Evolutionary conservation across 2,329 filamentous ascomycete species (phyloP), one percentile per base, ranked within the genome.

Genomic region (Talaromyces sp.): DNA sequence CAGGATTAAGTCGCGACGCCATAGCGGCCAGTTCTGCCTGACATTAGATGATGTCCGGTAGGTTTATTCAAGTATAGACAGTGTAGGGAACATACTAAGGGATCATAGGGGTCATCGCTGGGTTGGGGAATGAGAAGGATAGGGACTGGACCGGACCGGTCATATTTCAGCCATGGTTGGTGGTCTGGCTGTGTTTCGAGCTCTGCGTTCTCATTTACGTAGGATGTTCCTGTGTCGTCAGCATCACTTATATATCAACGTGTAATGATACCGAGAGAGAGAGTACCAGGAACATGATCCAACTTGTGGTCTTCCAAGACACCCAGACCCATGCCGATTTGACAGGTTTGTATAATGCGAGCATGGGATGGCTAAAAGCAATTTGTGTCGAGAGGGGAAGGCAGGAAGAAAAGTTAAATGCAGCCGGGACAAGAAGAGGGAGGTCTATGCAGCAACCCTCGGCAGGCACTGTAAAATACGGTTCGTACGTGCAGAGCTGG

Each of bases 91-190:
- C 73, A 63, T 83, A 89, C 86, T 70, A 97, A 82, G 35, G 92
- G 93, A 77, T 97, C 93, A 75, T 96, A 94, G 3, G 91, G 92
- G 75, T 96, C 92, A 76, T 96, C 90, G 68, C 89, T 93, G 2
- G 94, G 94, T 73, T 97, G 94, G 5, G 94, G 94, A 5, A 96
- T 90, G 37, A 97, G 86, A 70, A 97, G 90, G 71, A 94, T 90
- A 60, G 88, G 87, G 19, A 84, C 77, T 19, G 83, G 81, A 39
- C 90, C 89, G 68, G 83, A 89, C 61, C 77, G 84, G 76, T 93
- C 90, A 76, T 88, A 90, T 77, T 95, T 96, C 70, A 95, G 78
- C 66, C 81, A 80, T 14, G 77, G 72, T 76, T 80, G 67, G 24
- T 57, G 49, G 16, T 43, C 35, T 35, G 31, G 11, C 8, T 41